Conservation (phyloP, 768 basidiomycete species). For the Boletus patriciae region DNA sequence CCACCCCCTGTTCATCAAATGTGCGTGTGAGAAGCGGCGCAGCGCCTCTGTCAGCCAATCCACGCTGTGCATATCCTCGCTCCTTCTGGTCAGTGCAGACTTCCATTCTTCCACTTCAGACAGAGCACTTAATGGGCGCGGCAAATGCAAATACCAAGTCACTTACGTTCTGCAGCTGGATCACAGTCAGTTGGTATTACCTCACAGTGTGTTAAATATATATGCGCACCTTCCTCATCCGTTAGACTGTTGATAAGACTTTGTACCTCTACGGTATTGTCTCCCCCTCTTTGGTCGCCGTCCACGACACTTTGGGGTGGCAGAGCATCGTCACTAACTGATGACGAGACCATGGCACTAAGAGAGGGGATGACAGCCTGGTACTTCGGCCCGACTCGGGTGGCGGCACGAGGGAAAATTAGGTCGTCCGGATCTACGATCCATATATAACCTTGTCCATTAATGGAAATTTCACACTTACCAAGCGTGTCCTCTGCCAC, state of each 20-base stretch:
- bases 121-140: slow-evolving; percentile 1
- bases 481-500: slow-evolving; percentile 90
- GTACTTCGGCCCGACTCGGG: slow-evolving; percentile 85
- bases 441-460: slow-evolving; percentile 29
- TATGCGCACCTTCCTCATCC: slow-evolving; percentile 62
- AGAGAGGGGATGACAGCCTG: slow-evolving; percentile 60
- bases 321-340: slow-evolving; percentile 14
- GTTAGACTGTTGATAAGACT: slow-evolving; percentile 64
- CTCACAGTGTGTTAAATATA: slow-evolving; percentile 11
- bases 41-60: slow-evolving; percentile 82
- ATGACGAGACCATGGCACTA: slow-evolving; percentile 39
- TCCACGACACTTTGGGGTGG: slow-evolving; percentile 14
- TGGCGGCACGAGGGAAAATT: slow-evolving; percentile 92
- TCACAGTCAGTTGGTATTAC: slow-evolving; percentile 23
- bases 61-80: slow-evolving; percentile 56
- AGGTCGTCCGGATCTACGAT: slow-evolving; percentile 88
- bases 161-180: slow-evolving; percentile 59
- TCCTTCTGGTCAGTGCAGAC: slow-evolving; percentile 51
- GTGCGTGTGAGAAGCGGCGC: slow-evolving; percentile 69
- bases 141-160: not conserved
- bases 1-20: slow-evolving; percentile 54
- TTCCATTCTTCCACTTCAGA: slow-evolving; percentile 66
- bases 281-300: slow-evolving; percentile 62
- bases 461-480: slow-evolving; percentile 36
- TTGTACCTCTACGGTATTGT: slow-evolving; percentile 71